A percentile compares a stretch with the other conserved stretches of the same genome.
Conservation (phyloP, 768 basidiomycete species). For the Mycena filopes region DNA sequence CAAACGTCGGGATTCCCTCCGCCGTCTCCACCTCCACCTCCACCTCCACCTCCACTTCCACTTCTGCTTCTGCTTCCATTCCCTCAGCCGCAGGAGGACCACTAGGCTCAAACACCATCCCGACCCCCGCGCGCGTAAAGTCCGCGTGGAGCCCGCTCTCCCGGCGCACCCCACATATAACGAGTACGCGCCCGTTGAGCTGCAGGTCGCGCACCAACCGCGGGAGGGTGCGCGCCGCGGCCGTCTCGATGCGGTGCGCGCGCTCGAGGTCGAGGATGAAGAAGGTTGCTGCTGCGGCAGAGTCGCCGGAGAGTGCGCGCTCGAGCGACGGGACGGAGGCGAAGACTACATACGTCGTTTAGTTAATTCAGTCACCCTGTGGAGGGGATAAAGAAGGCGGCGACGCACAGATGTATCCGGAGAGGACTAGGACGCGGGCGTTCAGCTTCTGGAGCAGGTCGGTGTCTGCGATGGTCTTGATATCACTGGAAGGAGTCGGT, state of each 20-base stretch:
- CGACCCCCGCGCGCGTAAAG: slow-evolving; percentile 7
- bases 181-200: slow-evolving; percentile 1
- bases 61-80: not conserved
- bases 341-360: slow-evolving; percentile 7
- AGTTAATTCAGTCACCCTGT: too few relatives aligned
- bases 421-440: slow-evolving; percentile 18
- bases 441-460: slow-evolving; percentile 22
- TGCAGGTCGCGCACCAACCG: slow-evolving; percentile 21
- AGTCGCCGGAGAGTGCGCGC: not conserved
- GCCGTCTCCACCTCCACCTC: not conserved
- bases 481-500: not conserved
- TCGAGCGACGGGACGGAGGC: slow-evolving; percentile 25
- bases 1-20: slow-evolving; percentile 1
- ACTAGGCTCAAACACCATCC: not conserved
- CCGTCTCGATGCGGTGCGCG: slow-evolving; percentile 27
- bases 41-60: not conserved
- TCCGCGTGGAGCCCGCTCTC: slow-evolving; percentile 15
- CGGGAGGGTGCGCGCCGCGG: slow-evolving; percentile 12
- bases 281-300: not conserved
- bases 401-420: slow-evolving; percentile 25
- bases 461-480: not conserved
- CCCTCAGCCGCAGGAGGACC: not conserved
- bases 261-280: slow-evolving; percentile 20
- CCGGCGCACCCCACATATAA: slow-evolving; percentile 5
- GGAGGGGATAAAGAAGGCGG: not conserved